Percentiles rank a stretch among this genome's conserved stretches.
These are phyloP conservation scores for Ophiocordyceps polyrhachis-furcata DNA, from an alignment of 2,329 filamentous ascomycete genomes.

Conservation along the genomic window DNA sequence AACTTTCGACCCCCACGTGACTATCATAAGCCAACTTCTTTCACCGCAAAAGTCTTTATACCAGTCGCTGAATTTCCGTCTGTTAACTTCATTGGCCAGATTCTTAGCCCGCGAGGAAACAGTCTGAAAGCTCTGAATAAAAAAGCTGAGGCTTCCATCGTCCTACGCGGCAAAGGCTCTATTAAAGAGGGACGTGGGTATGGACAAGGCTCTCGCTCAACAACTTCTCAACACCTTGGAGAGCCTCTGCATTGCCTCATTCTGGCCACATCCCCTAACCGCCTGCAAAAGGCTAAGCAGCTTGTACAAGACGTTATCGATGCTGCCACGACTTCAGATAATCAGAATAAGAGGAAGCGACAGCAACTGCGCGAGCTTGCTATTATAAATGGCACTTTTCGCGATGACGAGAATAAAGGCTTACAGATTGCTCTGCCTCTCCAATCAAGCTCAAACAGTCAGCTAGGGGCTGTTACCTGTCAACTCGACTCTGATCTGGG, in stretches of 20 bases:
- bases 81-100: background rate
- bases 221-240: background rate
- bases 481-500: too few relatives aligned
- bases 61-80: background rate
- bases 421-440: background rate
- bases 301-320: background rate
- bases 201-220: background rate
- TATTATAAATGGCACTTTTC: background rate
- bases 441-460: background rate
- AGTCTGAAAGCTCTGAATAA: background rate
- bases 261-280: background rate
- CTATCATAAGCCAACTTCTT: background rate
- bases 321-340: background rate
- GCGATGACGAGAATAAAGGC: background rate
- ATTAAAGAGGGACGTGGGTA: background rate
- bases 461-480: background rate
- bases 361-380: background rate
- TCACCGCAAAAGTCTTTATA: background rate
- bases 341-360: background rate
- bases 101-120: background rate
- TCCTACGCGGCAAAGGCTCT: background rate
- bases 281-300: background rate
- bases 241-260: background rate
- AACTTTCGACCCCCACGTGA: background rate
- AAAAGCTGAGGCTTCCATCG: background rate